These are phyloP conservation scores for Suillus luteus DNA, from an alignment of 768 basidiomycete genomes.

Conservation along the genomic window DNA sequence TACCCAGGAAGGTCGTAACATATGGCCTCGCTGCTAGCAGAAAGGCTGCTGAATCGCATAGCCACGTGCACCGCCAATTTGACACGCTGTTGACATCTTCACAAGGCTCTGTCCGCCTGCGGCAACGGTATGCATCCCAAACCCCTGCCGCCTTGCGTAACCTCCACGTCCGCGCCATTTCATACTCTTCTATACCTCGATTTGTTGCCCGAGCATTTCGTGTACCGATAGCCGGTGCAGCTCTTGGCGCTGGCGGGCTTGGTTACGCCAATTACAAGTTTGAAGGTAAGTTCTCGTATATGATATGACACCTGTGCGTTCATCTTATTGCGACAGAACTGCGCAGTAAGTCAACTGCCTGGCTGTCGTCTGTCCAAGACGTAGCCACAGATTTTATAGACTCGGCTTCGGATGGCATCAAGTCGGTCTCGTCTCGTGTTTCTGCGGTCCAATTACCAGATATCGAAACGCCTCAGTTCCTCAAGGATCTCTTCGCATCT, in stretches of 20 bases:
- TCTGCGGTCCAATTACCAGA: slow-evolving; percentile 60
- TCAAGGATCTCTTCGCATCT: slow-evolving; percentile 61
- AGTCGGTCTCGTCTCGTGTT: slow-evolving; percentile 57
- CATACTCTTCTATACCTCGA: slow-evolving; percentile 87
- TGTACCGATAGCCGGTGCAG: slow-evolving; percentile 85
- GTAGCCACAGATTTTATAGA: slow-evolving; percentile 70
- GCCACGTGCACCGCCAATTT: slow-evolving; percentile 59
- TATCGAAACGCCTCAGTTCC: slow-evolving; percentile 63
- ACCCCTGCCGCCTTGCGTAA: slow-evolving; percentile 53
- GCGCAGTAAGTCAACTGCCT: slow-evolving; percentile 64
- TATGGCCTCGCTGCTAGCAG: slow-evolving; percentile 54
- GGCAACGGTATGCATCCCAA: slow-evolving; percentile 48
- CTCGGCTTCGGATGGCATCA: slow-evolving; percentile 70
- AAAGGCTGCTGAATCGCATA: slow-evolving; percentile 29
- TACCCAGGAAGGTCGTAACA: slow-evolving; percentile 49
- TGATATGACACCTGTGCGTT: neutral
- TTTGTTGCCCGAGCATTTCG: slow-evolving; percentile 87
- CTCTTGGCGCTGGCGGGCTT: slow-evolving; percentile 86
- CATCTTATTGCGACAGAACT: slow-evolving; percentile 52
- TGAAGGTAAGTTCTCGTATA: slow-evolving; percentile 62
- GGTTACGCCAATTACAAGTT: slow-evolving; percentile 97
- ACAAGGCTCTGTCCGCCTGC: slow-evolving; percentile 41
- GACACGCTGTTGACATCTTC: slow-evolving; percentile 54
- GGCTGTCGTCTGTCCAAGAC: slow-evolving; percentile 67
- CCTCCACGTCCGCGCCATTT: slow-evolving; percentile 73